Evolutionary conservation across 805 yeast species (phyloP).

Genomic region (Candida peoriensis): DNA sequence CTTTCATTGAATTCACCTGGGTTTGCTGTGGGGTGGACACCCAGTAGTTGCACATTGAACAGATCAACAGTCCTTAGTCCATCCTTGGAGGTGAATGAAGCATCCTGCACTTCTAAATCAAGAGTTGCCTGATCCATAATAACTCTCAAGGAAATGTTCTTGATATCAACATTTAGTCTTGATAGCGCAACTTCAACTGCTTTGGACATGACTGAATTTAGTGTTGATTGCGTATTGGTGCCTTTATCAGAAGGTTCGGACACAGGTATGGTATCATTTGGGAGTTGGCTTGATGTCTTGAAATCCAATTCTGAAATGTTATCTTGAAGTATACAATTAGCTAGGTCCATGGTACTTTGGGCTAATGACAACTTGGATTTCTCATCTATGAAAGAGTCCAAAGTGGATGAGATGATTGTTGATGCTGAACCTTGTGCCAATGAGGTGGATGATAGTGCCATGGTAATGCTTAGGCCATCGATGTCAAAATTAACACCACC

Average conservation of each 20-base stretch:
- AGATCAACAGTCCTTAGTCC: conserved; percentile 40
- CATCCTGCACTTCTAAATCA: conserved; percentile 29
- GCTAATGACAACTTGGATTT: conserved; percentile 48
- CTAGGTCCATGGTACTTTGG: conserved; percentile 71
- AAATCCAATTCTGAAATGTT: conserved; percentile 15
- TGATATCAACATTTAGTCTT: conserved; percentile 47
- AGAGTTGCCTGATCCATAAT: conserved; percentile 40
- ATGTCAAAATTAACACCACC: conserved; percentile 68
- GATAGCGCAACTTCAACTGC: conserved; percentile 68
- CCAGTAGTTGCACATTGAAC: conserved; percentile 34
- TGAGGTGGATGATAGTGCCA: conserved; percentile 28
- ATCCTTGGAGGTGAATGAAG: conserved; percentile 34
- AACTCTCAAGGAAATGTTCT: conserved; percentile 42
- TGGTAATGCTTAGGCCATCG: conserved; percentile 45
- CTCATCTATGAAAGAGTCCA: conserved; percentile 19
- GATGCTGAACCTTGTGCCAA: background rate
- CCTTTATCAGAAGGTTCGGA: conserved; percentile 13
- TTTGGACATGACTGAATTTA: conserved; percentile 53
- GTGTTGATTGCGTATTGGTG: conserved; percentile 26
- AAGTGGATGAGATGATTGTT: conserved; percentile 2
- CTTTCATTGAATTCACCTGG: conserved; percentile 14
- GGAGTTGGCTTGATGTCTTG: too few species aligned
- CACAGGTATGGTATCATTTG: conserved; percentile 16
- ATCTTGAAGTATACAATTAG: conserved; percentile 40
- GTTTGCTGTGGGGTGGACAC: conserved; percentile 35